Evolutionary conservation across 2,329 filamentous ascomycete species (phyloP).

Genomic region (Daldinia eschscholtzii): DNA sequence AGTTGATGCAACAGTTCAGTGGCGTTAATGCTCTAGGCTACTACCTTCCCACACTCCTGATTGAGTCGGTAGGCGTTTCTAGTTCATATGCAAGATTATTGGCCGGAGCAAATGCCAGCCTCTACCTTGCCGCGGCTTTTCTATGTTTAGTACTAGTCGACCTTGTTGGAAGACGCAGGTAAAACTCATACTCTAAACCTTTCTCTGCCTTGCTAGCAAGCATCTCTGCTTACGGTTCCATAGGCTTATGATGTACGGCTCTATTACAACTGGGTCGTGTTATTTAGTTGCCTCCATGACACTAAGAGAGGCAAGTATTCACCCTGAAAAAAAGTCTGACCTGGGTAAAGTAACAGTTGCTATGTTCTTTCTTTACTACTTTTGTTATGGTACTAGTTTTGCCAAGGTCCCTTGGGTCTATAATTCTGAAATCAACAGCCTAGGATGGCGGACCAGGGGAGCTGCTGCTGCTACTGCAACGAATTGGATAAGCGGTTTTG

Average conservation of each 20-base stretch:
- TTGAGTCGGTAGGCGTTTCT: slow-evolving; percentile 40
- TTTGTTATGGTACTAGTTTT: slow-evolving; percentile 49
- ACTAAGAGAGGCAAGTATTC: slow-evolving; percentile 35
- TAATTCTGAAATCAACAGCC: slow-evolving; percentile 53
- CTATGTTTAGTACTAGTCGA: slow-evolving; percentile 35
- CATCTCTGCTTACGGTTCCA: slow-evolving; percentile 14
- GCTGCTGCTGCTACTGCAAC: slow-evolving; percentile 52
- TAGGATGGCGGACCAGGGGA: slow-evolving; percentile 53
- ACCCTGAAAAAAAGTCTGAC: slow-evolving; percentile 28
- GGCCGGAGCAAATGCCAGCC: slow-evolving; percentile 32
- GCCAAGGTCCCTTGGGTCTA: slow-evolving; percentile 43
- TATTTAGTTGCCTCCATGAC: slow-evolving; percentile 39
- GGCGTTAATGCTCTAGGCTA: slow-evolving; percentile 39
- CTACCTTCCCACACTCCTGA: slow-evolving; percentile 37
- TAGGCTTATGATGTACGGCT: slow-evolving; percentile 42
- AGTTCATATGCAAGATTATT: slow-evolving; percentile 36
- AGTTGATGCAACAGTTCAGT: slow-evolving; percentile 45
- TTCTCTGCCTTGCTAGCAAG: background rate
- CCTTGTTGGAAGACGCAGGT: slow-evolving; percentile 34
- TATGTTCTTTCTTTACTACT: slow-evolving; percentile 52
- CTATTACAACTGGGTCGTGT: slow-evolving; percentile 34
- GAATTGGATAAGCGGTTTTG: slow-evolving; percentile 54
- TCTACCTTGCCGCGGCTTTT: slow-evolving; percentile 39
- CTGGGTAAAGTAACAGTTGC: slow-evolving; percentile 42
- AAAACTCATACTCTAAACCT: slow-evolving; percentile 10